Conservation (phyloP, 129 eudicot genomes). For the Erigeron canadensis region DNA sequence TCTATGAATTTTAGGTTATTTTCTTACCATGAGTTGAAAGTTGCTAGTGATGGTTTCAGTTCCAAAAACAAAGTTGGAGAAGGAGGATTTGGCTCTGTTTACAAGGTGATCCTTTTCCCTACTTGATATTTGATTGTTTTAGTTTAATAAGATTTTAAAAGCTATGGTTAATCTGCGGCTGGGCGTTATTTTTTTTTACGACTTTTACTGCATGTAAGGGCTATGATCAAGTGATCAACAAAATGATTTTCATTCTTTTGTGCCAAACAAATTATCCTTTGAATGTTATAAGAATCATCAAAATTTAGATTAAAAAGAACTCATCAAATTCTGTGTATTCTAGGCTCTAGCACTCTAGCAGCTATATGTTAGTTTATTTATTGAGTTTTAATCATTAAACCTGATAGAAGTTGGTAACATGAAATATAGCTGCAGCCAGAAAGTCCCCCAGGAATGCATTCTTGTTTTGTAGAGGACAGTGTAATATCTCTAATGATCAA, state of each 20-base stretch:
- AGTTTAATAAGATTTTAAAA: background rate
- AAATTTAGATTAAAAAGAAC: background rate
- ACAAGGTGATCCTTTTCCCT: constrained; percentile 42
- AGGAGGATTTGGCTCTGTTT: constrained; percentile 75
- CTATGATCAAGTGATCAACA: too few relatives aligned
- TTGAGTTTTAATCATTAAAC: too few relatives aligned
- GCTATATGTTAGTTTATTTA: too few relatives aligned
- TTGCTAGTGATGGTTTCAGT: constrained; percentile 57
- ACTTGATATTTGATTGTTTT: background rate
- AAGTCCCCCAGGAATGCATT: background rate
- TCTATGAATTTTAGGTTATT: constrained; percentile 47
- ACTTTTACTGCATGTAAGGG: too few relatives aligned
- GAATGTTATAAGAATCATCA: too few relatives aligned
- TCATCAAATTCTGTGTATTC: background rate
- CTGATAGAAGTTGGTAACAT: background rate
- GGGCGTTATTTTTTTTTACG: too few relatives aligned
- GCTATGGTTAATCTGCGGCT: too few relatives aligned
- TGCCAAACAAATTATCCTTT: too few relatives aligned
- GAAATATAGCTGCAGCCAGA: background rate
- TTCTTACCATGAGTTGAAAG: constrained; percentile 55
- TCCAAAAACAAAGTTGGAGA: constrained; percentile 64
- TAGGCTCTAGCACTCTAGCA: background rate
- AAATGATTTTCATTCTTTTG: too few relatives aligned
- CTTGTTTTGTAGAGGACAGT: background rate
- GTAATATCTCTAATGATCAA: background rate